Base-by-base conservation (phyloP, 2,329 filamentous ascomycete species). In the Fusarium sp. region DNA sequence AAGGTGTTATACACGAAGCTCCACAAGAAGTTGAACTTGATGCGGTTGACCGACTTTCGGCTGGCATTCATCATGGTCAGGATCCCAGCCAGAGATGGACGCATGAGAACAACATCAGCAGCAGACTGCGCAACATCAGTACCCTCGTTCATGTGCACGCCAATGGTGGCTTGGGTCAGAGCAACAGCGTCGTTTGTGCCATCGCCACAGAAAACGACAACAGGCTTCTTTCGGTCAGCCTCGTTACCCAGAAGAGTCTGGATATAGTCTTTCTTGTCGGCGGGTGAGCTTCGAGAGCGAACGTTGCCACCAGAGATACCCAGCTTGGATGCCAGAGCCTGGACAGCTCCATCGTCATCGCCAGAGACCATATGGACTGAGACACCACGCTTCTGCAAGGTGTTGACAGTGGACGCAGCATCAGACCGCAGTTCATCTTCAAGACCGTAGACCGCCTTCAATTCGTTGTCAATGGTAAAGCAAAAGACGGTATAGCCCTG, bases 131-230 rank as follows among this genome's bases (percentile, higher is more conserved):
- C 91, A 2, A 95, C 86, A 66, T 95, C 93, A 1, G 87, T 90
- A 6, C 86, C 86, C 50, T 82, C 81, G 68, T 88, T 88, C 79
- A 96, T 89, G 73, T 94, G 92, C 0, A 95, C 85, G 31, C 94
- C 94, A 31, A 96, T 88, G 7, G 88, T 88, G 2, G 94, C 92
- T 78, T 91, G 89, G 0, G 92, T 90, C 3, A 96, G 86, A 0
- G 94, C 94, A 4, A 90, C 86, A 0, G 94, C 92, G 77, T 96
- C 94, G 80, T 96, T 96, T 16, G 92, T 95, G 2, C 94, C 94
- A 75, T 96, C 94, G 36, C 94, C 94, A 60, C 89, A 88, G 81
- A 96, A 95, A 7, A 95, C 81, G 20, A 94, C 88, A 1, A 87
- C 81, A 0, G 82, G 76, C 45, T 78, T 72, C 36, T 77, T 77